A percentile compares a stretch with the other conserved stretches of the same genome.
Conservation (phyloP, 371 early-diverging fungal species). For the Mortierella sp. region DNA sequence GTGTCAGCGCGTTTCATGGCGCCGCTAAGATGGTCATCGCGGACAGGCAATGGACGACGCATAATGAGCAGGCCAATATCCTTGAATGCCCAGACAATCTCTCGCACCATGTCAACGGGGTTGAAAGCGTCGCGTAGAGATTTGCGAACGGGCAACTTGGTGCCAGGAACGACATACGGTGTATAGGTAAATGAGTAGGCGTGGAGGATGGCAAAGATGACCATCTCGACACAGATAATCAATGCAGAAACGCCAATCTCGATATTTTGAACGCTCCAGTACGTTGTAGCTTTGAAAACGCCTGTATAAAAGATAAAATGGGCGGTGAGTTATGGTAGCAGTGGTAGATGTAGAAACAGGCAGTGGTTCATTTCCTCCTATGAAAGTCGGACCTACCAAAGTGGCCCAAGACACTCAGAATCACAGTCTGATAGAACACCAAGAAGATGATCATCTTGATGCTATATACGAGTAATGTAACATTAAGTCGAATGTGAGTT, state of each 20-base stretch:
- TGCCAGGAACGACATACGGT: slow-evolving; percentile 37
- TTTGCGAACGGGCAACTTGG: slow-evolving; percentile 21
- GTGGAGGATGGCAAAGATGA: slow-evolving; percentile 70
- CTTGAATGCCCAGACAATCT: slow-evolving; percentile 43
- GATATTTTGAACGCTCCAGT: slow-evolving; percentile 59
- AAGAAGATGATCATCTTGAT: slow-evolving; percentile 57
- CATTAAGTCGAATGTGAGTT: no score
- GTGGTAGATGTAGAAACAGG: no score
- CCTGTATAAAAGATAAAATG: neutral
- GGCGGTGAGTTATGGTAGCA: neutral
- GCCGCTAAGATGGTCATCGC: slow-evolving; percentile 43
- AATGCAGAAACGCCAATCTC: slow-evolving; percentile 67
- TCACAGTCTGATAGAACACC: slow-evolving; percentile 43
- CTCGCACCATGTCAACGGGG: slow-evolving; percentile 35
- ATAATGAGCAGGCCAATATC: slow-evolving; percentile 21
- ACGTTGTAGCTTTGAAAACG: slow-evolving; percentile 51
- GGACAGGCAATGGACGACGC: slow-evolving; percentile 24
- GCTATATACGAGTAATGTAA: no score
- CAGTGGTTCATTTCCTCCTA: no score
- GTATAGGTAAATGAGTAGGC: slow-evolving; percentile 64
- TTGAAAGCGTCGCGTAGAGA: slow-evolving; percentile 51
- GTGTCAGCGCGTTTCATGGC: slow-evolving; percentile 42
- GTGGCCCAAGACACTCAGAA: slow-evolving; percentile 33
- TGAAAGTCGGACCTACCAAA: slow-evolving; percentile 36
- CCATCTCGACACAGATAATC: slow-evolving; percentile 75